Evolutionary conservation across 2,329 filamentous ascomycete species (phyloP).

Genomic region (Sordariomycetes sp.): DNA sequence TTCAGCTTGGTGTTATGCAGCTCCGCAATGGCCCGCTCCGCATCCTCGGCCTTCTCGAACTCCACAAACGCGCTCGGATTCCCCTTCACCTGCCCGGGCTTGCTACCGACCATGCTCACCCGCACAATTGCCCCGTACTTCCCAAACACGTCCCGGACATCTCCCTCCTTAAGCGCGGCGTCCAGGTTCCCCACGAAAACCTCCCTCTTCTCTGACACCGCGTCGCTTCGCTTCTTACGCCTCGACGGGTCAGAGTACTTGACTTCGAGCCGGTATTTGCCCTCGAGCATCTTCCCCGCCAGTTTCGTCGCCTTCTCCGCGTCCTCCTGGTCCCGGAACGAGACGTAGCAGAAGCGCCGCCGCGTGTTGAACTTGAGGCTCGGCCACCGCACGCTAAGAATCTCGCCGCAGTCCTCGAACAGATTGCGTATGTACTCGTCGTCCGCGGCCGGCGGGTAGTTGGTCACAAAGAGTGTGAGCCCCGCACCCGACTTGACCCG

Average conservation of each 20-base stretch:
- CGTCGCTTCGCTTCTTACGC: conserved; percentile 68
- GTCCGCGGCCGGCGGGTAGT: conserved; percentile 70
- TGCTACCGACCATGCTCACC: conserved; percentile 50
- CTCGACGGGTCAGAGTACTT: conserved; percentile 74
- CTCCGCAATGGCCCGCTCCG: conserved; percentile 49
- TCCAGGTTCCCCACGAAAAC: conserved; percentile 64
- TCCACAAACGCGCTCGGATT: conserved; percentile 73
- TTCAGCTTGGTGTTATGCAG: conserved; percentile 61
- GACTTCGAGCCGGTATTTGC: conserved; percentile 54
- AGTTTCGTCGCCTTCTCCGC: conserved; percentile 61
- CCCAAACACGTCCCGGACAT: conserved; percentile 57
- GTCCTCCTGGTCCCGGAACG: conserved; percentile 60
- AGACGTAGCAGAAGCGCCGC: conserved; percentile 89
- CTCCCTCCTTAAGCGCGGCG: conserved; percentile 46
- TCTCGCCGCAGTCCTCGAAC: conserved; percentile 64
- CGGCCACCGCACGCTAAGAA: conserved; percentile 78
- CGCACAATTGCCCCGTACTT: conserved; percentile 65
- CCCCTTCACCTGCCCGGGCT: conserved; percentile 50
- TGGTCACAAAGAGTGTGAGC: conserved; percentile 78
- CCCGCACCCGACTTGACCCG: conserved; percentile 61
- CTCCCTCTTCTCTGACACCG: conserved; percentile 78
- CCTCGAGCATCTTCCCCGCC: conserved; percentile 56
- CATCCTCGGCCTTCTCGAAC: conserved; percentile 58
- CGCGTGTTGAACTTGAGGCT: conserved; percentile 81
- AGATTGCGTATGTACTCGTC: conserved; percentile 55